Evolutionary conservation across 352 stramenopile species (phyloP).

Genomic region (Globisporangium paddicum): DNA sequence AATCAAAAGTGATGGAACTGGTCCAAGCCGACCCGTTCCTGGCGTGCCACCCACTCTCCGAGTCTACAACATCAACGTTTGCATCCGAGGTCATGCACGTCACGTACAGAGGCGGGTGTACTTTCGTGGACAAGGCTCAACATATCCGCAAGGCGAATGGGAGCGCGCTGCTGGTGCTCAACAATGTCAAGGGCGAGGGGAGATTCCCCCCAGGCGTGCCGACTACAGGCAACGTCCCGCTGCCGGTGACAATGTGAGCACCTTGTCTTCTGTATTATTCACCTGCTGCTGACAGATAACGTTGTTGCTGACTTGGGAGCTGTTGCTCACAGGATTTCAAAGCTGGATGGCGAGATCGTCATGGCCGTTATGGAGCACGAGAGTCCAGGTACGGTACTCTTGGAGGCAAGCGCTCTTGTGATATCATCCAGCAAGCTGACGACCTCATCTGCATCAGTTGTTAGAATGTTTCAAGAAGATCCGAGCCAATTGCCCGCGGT

Average conservation of each 20-base stretch:
- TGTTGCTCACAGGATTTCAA: conserved; percentile 32
- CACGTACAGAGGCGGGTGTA: conserved; percentile 49
- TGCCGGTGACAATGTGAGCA: conserved; percentile 63
- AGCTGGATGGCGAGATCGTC: conserved; percentile 57
- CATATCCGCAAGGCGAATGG: conserved; percentile 26
- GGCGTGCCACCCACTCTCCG: conserved; percentile 26
- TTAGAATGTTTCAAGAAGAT: conserved; percentile 14
- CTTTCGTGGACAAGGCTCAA: conserved; percentile 66
- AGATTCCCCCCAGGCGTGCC: conserved; percentile 39
- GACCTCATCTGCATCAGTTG: neutral
- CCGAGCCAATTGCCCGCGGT: conserved; percentile 22
- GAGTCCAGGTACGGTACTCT: conserved; percentile 25
- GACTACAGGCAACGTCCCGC: conserved; percentile 20
- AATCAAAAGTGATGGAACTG: conserved; percentile 19
- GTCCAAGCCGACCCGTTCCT: conserved; percentile 32
- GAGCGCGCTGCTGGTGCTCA: conserved; percentile 45
- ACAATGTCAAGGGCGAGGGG: conserved; percentile 57
- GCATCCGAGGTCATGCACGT: conserved; percentile 21
- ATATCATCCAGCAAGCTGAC: too few species aligned
- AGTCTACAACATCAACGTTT: neutral
- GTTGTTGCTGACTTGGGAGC: conserved; percentile 3
- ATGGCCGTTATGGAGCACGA: conserved; percentile 60
- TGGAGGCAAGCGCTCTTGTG: too few species aligned
- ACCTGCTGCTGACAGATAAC: neutral
- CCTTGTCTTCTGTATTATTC: neutral